Percentiles rank a stretch among this genome's conserved stretches.
These are phyloP conservation scores for Dactylellina sp. DNA, from an alignment of 2,329 filamentous ascomycete species.

Conservation along the genomic window DNA sequence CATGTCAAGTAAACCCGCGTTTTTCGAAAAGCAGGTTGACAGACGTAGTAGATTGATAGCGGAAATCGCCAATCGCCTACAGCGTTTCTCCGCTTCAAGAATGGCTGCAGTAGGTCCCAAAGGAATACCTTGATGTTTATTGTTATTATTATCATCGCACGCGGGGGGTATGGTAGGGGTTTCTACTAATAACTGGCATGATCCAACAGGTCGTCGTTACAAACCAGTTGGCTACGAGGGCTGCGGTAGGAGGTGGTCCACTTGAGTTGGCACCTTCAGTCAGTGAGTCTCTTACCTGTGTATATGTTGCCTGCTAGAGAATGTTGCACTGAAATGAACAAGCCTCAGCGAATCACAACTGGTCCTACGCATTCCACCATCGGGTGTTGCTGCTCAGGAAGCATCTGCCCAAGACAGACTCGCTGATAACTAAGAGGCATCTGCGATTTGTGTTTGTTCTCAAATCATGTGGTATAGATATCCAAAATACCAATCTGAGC, in stretches of 20 bases:
- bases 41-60: conserved; percentile 44
- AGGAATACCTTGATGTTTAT: no score
- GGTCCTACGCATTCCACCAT: conserved; percentile 48
- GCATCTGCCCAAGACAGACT: conserved; percentile 50
- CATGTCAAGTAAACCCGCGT: conserved; percentile 5
- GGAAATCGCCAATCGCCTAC: conserved; percentile 49
- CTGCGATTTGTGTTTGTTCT: conserved; percentile 54
- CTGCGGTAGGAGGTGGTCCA: conserved; percentile 42
- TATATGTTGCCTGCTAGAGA: neutral
- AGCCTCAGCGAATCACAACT: conserved; percentile 49
- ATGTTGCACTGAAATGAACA: neutral
- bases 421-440: conserved; percentile 34
- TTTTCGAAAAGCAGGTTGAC: conserved; percentile 32
- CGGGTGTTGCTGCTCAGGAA: conserved; percentile 49
- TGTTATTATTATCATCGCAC: no score
- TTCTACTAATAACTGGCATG: no score
- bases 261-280: conserved; percentile 49
- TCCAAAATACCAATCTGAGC: conserved; percentile 50
- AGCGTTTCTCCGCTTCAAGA: conserved; percentile 50
- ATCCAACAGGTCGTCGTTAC: conserved; percentile 36
- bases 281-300: conserved; percentile 20
- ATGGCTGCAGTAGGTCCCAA: conserved; percentile 39
- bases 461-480: conserved; percentile 44
- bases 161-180: neutral
- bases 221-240: conserved; percentile 47